Base-by-base conservation (phyloP, 441 rosid genomes). In the Jatropha multifida region DNA sequence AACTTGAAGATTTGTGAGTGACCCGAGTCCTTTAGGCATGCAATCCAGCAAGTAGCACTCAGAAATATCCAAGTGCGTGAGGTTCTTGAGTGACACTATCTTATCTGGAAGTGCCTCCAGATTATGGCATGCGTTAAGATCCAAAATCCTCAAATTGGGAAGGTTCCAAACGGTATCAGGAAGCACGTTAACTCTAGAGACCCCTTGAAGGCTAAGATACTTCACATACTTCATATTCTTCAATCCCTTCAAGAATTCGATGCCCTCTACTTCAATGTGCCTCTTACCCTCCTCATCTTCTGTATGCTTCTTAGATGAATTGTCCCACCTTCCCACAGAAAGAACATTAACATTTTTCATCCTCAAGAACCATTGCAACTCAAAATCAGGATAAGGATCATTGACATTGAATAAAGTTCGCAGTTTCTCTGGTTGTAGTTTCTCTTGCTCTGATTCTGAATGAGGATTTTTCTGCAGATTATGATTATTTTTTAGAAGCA, bases 41-140 rank as follows among this genome's bases (percentile, higher is more conserved):
- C 73, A 64, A 32, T 87, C 91, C 10, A 89, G 74, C 82, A 83
- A 72, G 81, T 82, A 77, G 73, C 95, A 89, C 26, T 80, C 90
- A 0, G 90, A 89, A 5, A 88, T 63, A 66, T 88, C 92, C 80
- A 89, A 75, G 74, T 82, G 82, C 23, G 77, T 76, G 61, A 90
- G 77, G n/a, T 65, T 73, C 81, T 81, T 80, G 70, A 90, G 88
- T 2, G 63, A 70, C 3, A 74, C 78, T 72, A 90, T 83, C 69
- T 74, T 77, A 0, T 86, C 83, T 4, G 95, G 93, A 74, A 90
- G 88, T 51, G 62, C 74, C 77, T 85, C 90, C 3, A 89, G 76
- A 76, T 81, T 82, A 77, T 86, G 81, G 78, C 96, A 88, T 55
- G 88, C 88, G 48, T 82, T 83, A n/a, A 88, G 86, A 80, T 91